phyloP scores from a whole-genome alignment of 352 stramenopile species.

The Pythium monospermum region DNA sequence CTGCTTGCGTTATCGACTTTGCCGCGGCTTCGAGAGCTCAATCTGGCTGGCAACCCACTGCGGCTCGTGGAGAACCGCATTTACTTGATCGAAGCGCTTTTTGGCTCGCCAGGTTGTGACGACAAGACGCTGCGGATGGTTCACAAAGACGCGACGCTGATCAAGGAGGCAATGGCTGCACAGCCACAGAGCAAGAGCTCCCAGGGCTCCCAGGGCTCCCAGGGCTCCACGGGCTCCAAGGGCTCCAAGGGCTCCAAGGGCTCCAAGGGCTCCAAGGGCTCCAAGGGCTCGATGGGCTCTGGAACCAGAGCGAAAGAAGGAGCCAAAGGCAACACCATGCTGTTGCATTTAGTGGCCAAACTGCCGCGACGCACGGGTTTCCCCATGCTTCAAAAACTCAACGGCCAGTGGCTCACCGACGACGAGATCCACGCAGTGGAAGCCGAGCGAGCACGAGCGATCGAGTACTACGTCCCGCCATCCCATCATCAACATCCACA shows the following conservation, averaged over 20 bases:
- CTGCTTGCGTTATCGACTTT: conserved; percentile 39
- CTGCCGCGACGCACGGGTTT: conserved; percentile 52
- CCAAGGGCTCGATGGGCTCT: not conserved
- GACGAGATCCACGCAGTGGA: conserved; percentile 45
- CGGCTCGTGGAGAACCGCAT: conserved; percentile 57
- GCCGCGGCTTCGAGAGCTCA: conserved; percentile 48
- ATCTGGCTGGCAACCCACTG: conserved; percentile 52
- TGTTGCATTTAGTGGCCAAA: conserved; percentile 31
- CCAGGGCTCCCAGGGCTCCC: not conserved
- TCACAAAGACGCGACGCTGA: conserved; percentile 36
- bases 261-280: not conserved
- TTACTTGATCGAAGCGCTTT: conserved; percentile 64
- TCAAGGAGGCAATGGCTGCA: conserved; percentile 1
- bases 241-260: not conserved
- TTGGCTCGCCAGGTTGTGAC: conserved; percentile 24
- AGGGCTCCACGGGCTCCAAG: not conserved
- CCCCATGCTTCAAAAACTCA: conserved; percentile 60
- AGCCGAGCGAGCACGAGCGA: conserved; percentile 29
- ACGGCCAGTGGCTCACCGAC: conserved; percentile 57
- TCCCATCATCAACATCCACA: not conserved
- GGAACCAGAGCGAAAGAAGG: not conserved
- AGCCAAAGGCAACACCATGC: not conserved
- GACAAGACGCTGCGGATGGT: conserved; percentile 34
- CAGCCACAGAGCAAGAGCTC: not conserved
- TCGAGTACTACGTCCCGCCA: conserved; percentile 41